Base-by-base conservation (phyloP, 306 rosid genomes). In the Pterocarpus macrocarpus region DNA sequence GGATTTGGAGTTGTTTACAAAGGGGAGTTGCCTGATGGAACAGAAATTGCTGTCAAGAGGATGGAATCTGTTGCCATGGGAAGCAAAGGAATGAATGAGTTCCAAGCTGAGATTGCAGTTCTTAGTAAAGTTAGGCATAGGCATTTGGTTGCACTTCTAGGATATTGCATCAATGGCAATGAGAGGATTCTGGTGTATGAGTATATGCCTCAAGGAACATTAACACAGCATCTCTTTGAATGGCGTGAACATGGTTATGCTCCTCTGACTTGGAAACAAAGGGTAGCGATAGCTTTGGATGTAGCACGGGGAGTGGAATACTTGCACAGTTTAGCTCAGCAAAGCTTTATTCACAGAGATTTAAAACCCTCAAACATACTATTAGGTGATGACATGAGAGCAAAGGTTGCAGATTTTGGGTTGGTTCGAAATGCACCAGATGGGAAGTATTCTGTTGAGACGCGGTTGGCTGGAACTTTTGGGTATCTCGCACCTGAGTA, bases 401-500 rank as follows among this genome's bases (percentile, higher is more conserved):
- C 97, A 15, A 95, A 95, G 88, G 98, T 95, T 67, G 87, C 97
- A 2, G 98, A 92, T 84, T 92, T 95, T 67, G 98, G 98, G 64
- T 82, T 95, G 85, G 98, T 95, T 73, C 86, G 87, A 76, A 81
- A 89, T 34, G 95, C 95, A 9, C 97, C 97, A 0, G 97, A 95
- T 4, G 98, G 98, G 32, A 92, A 91, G 81, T 83, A 88, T 74
- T 95, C 97, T 5, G 88, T 95, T 6, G 97, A 92, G 86, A 95
- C 98, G 11, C 81, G 92, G 69, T 85, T 95, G 89, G 98, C 97
- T 0, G 98, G 98, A 84, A 94, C 98, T 15, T 94, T 94, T n/a
- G 97, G 98, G 17, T 94, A 94, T 88, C 90, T 94, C 36, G 98
- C 98, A 69, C 98, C 98, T 47, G 97, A 94, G 79, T 94, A 94